Base-by-base conservation (phyloP, 1,139 yeast genomes). In the Wickerhamiella pararugosa region DNA sequence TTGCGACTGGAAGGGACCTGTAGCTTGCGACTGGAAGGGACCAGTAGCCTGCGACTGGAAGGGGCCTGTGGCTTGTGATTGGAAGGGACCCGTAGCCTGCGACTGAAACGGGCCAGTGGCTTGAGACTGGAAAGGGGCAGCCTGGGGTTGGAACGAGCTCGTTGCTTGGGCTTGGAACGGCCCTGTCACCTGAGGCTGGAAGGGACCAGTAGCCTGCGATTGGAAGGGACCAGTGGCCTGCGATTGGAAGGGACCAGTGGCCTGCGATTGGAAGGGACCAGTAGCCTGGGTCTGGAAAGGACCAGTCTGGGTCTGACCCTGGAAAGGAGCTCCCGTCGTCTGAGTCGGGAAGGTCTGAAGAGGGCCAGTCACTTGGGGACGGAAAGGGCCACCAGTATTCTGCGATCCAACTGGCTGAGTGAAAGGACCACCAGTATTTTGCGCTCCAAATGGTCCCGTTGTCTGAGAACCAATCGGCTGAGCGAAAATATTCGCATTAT, bases 201-300 rank as follows among this genome's bases (percentile, higher is more conserved):
- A 29, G 10, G 10, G 10, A 31, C 34, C 32, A 27, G 39, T 33
- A 9, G 11, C 6, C 34, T 30, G 32, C 26, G 11, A 5, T 32
- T 42, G 45, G 39, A 36, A 40, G n/a, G 37, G 37, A 21, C 37
- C 37, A 28, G 41, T 36, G 5, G 36, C 30, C 43, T 36, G 45
- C 21, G 33, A 15, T 27, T 28, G 45, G 38, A 40, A 47, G 6
- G 48, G 45, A 5, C 51, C 51, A 5, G 46, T 44, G 2, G 43
- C 25, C 34, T 45, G 50, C 29, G 41, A 11, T 37, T 39, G 46
- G 37, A 42, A 34, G 9, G 44, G 42, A 8, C 50, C 53, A 28
- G 58, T 50, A 11, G 55, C 46, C 46, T 53, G 60, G 38, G 46
- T 57, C 44, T 48, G 52, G 42, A 42, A 46, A 32, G 32, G 39